phyloP scores from a whole-genome alignment of 2,329 filamentous ascomycete species.

The Fusarium ramigenum region DNA sequence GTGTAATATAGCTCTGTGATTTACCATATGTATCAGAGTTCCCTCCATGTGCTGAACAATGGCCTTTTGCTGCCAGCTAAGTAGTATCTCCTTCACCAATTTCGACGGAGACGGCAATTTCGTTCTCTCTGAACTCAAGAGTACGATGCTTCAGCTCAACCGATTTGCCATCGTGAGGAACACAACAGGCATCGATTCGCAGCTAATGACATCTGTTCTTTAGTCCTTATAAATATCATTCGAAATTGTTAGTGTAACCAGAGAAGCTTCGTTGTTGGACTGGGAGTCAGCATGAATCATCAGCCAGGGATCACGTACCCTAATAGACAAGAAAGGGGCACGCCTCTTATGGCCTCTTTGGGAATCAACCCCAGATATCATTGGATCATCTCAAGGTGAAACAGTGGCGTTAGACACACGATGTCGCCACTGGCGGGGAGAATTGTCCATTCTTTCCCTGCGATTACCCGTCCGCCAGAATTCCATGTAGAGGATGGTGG shows the following conservation, averaged over 20 bases:
- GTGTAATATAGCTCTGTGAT: not conserved
- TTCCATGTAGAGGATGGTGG: not conserved
- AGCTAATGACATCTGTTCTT: not conserved
- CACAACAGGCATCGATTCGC: not conserved
- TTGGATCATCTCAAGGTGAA: not conserved
- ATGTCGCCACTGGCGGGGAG: not conserved
- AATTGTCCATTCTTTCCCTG: not conserved
- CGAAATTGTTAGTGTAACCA: not conserved
- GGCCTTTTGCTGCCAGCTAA: not conserved
- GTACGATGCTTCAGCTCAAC: not conserved
- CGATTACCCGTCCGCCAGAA: not conserved
- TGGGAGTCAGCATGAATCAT: not conserved
- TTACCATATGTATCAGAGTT: not conserved
- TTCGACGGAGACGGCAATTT: not conserved
- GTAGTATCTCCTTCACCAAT: not conserved
- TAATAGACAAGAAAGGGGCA: not conserved
- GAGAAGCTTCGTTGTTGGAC: not conserved
- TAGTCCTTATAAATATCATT: not conserved
- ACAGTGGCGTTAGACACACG: not conserved
- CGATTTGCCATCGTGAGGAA: not conserved
- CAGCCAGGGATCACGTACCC: not conserved
- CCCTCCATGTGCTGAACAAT: not conserved
- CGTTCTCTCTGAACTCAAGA: not conserved
- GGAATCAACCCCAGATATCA: not conserved
- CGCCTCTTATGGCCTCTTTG: not conserved